Evolutionary conservation across 78 protist genomes (phyloP).

Genomic region (Planoprotostelium fungivorum): DNA sequence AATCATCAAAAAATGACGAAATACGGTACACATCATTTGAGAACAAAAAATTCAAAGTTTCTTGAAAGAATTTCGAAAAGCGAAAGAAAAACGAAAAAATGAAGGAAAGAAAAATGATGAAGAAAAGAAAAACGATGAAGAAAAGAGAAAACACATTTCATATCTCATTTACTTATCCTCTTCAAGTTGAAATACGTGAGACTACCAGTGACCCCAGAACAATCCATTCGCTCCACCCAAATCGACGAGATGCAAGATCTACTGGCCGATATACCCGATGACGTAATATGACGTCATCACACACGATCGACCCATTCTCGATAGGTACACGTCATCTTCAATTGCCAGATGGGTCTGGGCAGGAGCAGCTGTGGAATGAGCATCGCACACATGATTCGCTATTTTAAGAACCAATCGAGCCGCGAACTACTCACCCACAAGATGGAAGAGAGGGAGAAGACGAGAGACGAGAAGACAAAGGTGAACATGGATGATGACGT

Average conservation of each 20-base stretch:
- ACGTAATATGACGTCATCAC: background rate
- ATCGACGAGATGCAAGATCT: background rate
- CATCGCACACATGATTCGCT: slow-evolving; percentile 1
- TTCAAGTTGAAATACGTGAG: background rate
- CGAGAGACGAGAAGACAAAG: background rate
- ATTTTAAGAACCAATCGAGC: background rate
- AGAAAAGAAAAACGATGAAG: no score
- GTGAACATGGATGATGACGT: background rate
- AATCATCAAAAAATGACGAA: no score
- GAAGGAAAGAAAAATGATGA: no score
- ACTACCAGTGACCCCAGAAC: background rate
- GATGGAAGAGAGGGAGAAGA: background rate
- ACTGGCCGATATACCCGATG: background rate
- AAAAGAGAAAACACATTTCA: no score
- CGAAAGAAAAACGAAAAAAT: no score
- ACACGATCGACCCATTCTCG: background rate
- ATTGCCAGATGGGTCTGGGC: slow-evolving; percentile 24
- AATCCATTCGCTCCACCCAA: background rate
- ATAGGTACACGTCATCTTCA: slow-evolving; percentile 2
- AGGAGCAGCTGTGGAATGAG: slow-evolving; percentile 3
- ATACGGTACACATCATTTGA: no score
- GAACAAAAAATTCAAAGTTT: no score
- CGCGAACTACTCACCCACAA: background rate
- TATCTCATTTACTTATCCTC: no score
- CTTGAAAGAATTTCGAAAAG: no score